Percentiles rank a stretch among this genome's conserved stretches.
Conservation (phyloP, 2,329 filamentous ascomycete genomes). For the Gremmenia infestans region DNA sequence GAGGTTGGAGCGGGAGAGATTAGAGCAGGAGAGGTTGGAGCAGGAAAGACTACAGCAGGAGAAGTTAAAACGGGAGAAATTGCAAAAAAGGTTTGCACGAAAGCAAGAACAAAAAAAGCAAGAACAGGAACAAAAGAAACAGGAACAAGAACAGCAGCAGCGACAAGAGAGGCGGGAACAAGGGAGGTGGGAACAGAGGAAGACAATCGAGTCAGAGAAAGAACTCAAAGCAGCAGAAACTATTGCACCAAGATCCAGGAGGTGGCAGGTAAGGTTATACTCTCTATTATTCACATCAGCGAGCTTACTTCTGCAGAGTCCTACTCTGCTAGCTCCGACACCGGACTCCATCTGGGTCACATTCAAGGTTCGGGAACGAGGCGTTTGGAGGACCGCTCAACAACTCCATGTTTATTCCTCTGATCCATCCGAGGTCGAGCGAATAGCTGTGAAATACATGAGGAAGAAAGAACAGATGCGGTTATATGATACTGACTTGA, state of each 20-base stretch:
- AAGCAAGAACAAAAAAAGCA: constrained; percentile 29
- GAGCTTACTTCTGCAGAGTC: constrained; percentile 9
- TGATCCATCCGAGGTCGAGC: constrained; percentile 3
- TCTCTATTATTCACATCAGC: constrained; percentile 2
- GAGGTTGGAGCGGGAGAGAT: too few relatives aligned
- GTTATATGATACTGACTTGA: constrained; percentile 7
- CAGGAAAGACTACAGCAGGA: constrained; percentile 31
- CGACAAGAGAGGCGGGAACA: constrained; percentile 2
- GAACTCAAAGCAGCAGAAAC: background rate
- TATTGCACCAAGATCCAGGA: constrained; percentile 1
- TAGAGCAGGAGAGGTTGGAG: constrained; percentile 2
- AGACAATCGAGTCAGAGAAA: constrained; percentile 1
- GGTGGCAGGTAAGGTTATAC: constrained; percentile 2
- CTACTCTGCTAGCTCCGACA: background rate
- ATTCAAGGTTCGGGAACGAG: constrained; percentile 5
- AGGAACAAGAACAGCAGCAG: background rate
- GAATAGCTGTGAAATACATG: constrained; percentile 8
- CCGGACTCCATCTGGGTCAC: background rate
- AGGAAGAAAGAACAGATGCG: constrained; percentile 3
- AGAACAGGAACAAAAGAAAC: constrained; percentile 5
- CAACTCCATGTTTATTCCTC: constrained; percentile 2
- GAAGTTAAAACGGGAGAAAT: constrained; percentile 8
- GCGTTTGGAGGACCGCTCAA: constrained; percentile 5
- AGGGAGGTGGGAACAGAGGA: constrained; percentile 1
- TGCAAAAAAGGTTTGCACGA: background rate